A percentile compares a stretch with the other conserved stretches of the same genome.
phyloP scores from a whole-genome alignment of 805 yeast species.

The Clavispora fructus region DNA sequence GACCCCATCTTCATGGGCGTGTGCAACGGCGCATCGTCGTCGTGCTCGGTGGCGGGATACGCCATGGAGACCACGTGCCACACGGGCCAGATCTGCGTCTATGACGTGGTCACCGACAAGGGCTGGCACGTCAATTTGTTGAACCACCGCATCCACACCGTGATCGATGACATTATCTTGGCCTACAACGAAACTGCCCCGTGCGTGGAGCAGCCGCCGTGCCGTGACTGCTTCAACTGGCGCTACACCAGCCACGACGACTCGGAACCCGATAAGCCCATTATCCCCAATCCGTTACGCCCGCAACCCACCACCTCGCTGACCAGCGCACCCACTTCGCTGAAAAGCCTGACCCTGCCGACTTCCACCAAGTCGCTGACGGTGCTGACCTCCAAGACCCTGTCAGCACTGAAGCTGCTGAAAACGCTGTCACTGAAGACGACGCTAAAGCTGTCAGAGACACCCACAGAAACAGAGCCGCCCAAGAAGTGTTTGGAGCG shows the following conservation, averaged over 20 bases:
- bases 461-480: constrained; percentile 13
- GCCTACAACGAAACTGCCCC: constrained; percentile 71
- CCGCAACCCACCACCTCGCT: constrained; percentile 14
- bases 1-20: constrained; percentile 97
- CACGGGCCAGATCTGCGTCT: constrained; percentile 79
- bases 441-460: constrained; percentile 9
- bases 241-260: constrained; percentile 54
- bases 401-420: constrained; percentile 5
- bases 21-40: constrained; percentile 87
- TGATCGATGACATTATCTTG: constrained; percentile 72
- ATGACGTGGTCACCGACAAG: constrained; percentile 81
- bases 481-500: constrained; percentile 48
- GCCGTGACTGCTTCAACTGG: constrained; percentile 91
- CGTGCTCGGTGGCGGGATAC: constrained; percentile 89
- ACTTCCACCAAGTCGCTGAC: too few species aligned
- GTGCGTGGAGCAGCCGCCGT: constrained; percentile 73
- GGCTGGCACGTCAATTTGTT: constrained; percentile 89
- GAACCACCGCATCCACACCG: constrained; percentile 87
- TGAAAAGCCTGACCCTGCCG: too few species aligned
- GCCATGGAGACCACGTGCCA: constrained; percentile 98
- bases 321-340: too few species aligned
- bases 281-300: constrained; percentile 32
- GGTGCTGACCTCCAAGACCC: not conserved
- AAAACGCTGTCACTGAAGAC: not conserved
- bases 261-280: constrained; percentile 32